These are phyloP conservation scores for Kodamaea jinghongensis DNA, from an alignment of 805 yeast species.

Conservation along the genomic window DNA sequence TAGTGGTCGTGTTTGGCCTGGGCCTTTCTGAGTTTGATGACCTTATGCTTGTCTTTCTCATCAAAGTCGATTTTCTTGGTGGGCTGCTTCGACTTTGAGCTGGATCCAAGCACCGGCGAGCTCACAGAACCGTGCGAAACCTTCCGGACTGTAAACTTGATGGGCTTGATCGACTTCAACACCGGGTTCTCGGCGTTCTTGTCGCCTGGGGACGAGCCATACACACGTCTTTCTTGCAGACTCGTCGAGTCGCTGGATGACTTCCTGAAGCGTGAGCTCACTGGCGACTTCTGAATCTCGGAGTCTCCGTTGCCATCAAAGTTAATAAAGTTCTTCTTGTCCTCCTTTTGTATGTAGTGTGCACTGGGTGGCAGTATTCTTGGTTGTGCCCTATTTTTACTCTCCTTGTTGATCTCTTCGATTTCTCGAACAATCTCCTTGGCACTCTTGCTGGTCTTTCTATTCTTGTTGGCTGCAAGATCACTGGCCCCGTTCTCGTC, in stretches of 20 bases:
- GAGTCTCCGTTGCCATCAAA: constrained; percentile 3
- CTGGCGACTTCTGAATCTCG: neutral
- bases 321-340: constrained; percentile 1
- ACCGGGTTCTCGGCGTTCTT: neutral
- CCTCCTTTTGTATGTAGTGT: too few species aligned
- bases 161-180: constrained; percentile 22
- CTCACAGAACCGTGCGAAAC: constrained; percentile 28
- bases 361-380: too few species aligned
- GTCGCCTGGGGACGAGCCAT: too few species aligned
- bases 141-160: constrained; percentile 34
- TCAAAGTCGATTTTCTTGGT: neutral
- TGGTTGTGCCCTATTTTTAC: too few species aligned
- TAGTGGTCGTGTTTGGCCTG: constrained; percentile 38
- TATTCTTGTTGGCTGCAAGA: too few species aligned
- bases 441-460: too few species aligned
- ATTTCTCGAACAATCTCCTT: too few species aligned
- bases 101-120: constrained; percentile 8
- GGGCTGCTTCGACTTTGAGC: constrained; percentile 1
- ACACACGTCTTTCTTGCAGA: too few species aligned
- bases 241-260: too few species aligned
- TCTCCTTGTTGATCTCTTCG: too few species aligned
- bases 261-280: neutral
- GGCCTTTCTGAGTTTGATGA: constrained; percentile 15
- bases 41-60: constrained; percentile 7
- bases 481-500: too few species aligned